Percentiles rank a stretch among this genome's conserved stretches.
These are phyloP conservation scores for Aspergillus funiculosus DNA, from an alignment of 495 filamentous ascomycete species.

Conservation along the genomic window DNA sequence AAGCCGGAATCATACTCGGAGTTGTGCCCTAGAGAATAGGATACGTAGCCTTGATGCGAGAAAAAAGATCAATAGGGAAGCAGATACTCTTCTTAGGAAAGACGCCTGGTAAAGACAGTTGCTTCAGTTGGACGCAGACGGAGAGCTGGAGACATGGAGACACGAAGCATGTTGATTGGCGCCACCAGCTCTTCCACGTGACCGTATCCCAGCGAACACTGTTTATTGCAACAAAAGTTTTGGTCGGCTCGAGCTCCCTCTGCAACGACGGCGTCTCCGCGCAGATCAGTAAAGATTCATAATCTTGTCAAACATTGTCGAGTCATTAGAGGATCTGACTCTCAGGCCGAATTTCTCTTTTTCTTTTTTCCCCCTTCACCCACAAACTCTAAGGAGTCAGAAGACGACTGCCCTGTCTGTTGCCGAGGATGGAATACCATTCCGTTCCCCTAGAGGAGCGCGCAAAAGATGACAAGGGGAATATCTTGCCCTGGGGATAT, in stretches of 20 bases:
- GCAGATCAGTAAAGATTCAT: not conserved
- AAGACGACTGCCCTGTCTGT: not conserved
- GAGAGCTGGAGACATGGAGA: too few relatives aligned
- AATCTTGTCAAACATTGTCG: too few relatives aligned
- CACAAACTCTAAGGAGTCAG: not conserved
- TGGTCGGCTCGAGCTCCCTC: constrained; percentile 1
- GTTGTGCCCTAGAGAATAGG: too few relatives aligned
- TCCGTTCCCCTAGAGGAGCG: constrained; percentile 60
- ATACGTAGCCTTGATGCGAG: too few relatives aligned
- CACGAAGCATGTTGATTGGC: too few relatives aligned
- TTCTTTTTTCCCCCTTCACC: not conserved
- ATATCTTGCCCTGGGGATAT: constrained; percentile 55
- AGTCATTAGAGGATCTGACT: too few relatives aligned
- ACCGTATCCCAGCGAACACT: constrained; percentile 22
- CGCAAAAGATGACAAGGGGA: constrained; percentile 54
- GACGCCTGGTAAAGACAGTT: too few relatives aligned
- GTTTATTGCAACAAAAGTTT: constrained; percentile 28
- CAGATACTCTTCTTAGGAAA: too few relatives aligned
- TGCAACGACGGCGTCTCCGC: not conserved
- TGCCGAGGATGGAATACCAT: constrained; percentile 54
- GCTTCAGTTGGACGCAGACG: too few relatives aligned
- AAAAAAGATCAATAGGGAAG: too few relatives aligned
- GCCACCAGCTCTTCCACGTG: too few relatives aligned
- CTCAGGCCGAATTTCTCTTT: not conserved
- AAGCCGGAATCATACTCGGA: too few relatives aligned